Evolutionary conservation across 768 basidiomycete genomes (phyloP).

Genomic region (Lanmaoa rubissima): DNA sequence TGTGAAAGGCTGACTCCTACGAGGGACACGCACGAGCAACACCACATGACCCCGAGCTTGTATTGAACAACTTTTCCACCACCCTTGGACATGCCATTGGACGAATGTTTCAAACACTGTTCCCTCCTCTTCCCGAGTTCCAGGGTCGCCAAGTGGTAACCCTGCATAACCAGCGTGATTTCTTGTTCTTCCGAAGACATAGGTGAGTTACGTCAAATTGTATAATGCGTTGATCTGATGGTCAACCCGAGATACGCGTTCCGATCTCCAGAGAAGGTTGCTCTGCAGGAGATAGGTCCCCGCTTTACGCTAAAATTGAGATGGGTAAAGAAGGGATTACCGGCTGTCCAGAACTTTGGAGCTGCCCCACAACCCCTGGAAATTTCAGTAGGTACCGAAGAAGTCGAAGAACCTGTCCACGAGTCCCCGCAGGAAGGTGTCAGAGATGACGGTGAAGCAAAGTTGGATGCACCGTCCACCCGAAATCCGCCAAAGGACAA

Average conservation of each 20-base stretch:
- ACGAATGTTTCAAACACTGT: slow-evolving; percentile 93
- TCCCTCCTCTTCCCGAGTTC: slow-evolving; percentile 93
- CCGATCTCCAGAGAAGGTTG: slow-evolving; percentile 85
- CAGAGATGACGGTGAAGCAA: slow-evolving; percentile 17
- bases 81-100: slow-evolving; percentile 92
- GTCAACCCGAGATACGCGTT: slow-evolving; percentile 73
- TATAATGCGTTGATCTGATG: slow-evolving; percentile 6
- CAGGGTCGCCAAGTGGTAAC: slow-evolving; percentile 97
- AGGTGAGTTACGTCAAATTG: slow-evolving; percentile 48
- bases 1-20: slow-evolving; percentile 7
- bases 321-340: slow-evolving; percentile 85
- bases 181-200: slow-evolving; percentile 95
- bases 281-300: slow-evolving; percentile 96
- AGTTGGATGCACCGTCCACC: slow-evolving; percentile 7
- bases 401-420: slow-evolving; percentile 18
- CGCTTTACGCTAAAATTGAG: slow-evolving; percentile 93
- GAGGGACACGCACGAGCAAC: slow-evolving; percentile 93
- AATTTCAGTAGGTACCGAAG: slow-evolving; percentile 45
- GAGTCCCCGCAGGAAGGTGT: slow-evolving; percentile 19
- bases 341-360: slow-evolving; percentile 71
- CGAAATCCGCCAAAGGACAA: slow-evolving; percentile 63
- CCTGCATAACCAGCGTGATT: slow-evolving; percentile 96
- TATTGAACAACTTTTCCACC: slow-evolving; percentile 92
- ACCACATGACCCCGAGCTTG: slow-evolving; percentile 90
- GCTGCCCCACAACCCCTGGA: slow-evolving; percentile 56